Conservation (phyloP, 2,329 filamentous ascomycete species). For the Monilinia polystroma region DNA sequence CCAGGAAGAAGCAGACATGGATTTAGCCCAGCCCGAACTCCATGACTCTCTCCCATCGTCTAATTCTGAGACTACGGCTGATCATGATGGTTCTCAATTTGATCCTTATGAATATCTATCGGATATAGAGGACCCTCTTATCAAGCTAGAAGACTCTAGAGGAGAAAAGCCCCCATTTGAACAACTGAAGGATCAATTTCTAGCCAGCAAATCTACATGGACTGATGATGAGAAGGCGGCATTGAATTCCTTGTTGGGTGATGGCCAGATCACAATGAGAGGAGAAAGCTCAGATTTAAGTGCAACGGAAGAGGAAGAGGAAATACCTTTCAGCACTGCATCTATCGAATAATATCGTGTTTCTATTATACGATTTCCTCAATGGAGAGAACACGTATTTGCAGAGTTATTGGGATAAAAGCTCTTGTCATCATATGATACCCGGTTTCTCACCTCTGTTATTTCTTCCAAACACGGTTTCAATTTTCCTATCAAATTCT, state of each 20-base stretch:
- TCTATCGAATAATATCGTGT: background rate
- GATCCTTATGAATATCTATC: background rate
- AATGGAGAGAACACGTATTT: background rate
- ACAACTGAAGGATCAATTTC: no score
- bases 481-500: no score
- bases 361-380: background rate
- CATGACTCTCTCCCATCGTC: no score
- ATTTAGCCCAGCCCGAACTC: no score
- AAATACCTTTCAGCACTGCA: background rate
- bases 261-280: background rate
- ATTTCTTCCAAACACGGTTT: background rate
- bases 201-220: background rate
- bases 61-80: no score
- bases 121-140: background rate
- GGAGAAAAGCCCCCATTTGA: background rate
- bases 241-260: background rate
- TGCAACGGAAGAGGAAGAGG: no score
- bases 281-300: no score
- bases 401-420: background rate
- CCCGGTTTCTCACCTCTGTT: background rate
- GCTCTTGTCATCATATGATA: background rate
- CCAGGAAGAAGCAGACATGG: background rate
- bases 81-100: no score
- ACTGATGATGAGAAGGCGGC: background rate
- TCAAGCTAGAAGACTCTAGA: background rate